Evolutionary conservation across 805 yeast genomes (phyloP).

Genomic region (Kuraishia cidri): DNA sequence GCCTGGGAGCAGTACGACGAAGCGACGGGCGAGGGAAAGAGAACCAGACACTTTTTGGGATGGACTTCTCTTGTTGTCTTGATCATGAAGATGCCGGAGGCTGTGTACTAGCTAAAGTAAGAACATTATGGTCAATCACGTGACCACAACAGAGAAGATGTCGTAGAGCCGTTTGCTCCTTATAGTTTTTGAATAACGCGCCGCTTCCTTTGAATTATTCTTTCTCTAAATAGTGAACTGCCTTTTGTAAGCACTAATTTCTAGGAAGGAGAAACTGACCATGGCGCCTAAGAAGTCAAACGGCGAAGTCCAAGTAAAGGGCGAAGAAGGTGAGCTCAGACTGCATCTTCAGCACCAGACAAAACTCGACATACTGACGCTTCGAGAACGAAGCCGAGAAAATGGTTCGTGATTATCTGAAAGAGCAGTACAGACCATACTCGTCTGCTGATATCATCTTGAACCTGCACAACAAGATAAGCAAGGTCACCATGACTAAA

Average conservation of each 20-base stretch:
- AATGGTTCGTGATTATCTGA: slow-evolving; percentile 26
- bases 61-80: slow-evolving; percentile 83
- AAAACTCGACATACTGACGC: too few relatives aligned
- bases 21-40: slow-evolving; percentile 60
- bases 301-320: neutral
- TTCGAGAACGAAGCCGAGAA: slow-evolving; percentile 25
- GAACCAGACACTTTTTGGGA: slow-evolving; percentile 87
- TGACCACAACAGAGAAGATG: neutral
- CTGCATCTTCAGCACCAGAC: too few relatives aligned
- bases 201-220: too few relatives aligned
- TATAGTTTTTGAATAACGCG: too few relatives aligned
- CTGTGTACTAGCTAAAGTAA: slow-evolving; percentile 3
- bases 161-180: too few relatives aligned
- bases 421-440: slow-evolving; percentile 36
- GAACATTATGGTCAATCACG: neutral
- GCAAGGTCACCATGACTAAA: slow-evolving; percentile 22
- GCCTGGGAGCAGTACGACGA: slow-evolving; percentile 92
- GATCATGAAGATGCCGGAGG: slow-evolving; percentile 78
- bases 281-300: neutral
- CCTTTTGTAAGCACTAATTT: too few relatives aligned
- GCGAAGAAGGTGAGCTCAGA: neutral
- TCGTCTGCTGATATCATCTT: slow-evolving; percentile 34
- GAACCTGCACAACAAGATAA: slow-evolving; percentile 31
- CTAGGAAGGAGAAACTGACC: too few relatives aligned
- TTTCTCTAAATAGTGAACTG: too few relatives aligned